phyloP scores from a whole-genome alignment of 163 green algal species.

The Chlorella variabilis region DNA sequence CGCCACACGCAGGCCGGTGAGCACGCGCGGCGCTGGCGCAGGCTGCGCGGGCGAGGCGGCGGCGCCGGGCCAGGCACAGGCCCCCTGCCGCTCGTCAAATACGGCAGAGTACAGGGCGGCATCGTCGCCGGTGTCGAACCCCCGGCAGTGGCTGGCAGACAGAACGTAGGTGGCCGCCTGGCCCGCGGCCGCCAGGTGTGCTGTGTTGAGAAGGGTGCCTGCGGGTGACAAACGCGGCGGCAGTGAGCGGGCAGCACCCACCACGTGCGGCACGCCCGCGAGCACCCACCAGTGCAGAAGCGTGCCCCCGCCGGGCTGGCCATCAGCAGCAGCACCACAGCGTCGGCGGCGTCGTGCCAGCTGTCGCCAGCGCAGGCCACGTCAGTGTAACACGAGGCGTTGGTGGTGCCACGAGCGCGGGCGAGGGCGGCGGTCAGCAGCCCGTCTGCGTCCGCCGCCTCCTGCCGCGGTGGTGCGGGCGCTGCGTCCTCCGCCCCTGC shows the following conservation, averaged over 20 bases:
- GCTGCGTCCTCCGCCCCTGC: no score
- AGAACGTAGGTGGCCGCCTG: background rate
- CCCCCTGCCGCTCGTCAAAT: background rate
- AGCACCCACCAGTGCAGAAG: background rate
- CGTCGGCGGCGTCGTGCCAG: background rate
- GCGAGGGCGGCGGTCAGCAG: background rate
- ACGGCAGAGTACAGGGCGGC: background rate
- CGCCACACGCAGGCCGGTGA: slow-evolving; percentile 2
- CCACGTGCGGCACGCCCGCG: background rate
- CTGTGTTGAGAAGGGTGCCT: slow-evolving; percentile 11
- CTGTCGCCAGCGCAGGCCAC: background rate
- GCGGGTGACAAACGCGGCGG: no score
- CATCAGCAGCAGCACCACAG: slow-evolving; percentile 7
- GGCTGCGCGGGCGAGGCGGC: background rate
- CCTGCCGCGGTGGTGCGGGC: no score
- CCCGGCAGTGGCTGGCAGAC: slow-evolving; percentile 12
- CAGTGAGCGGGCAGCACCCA: background rate
- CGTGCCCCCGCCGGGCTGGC: background rate
- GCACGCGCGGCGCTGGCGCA: background rate
- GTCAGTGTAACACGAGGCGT: background rate
- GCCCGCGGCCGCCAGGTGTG: background rate
- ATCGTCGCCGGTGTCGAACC: background rate
- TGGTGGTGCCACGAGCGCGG: background rate
- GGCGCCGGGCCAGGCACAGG: background rate
- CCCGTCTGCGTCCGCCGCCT: background rate